Conservation (phyloP, 2,329 filamentous ascomycete species). For the Aspergillus sp. region DNA sequence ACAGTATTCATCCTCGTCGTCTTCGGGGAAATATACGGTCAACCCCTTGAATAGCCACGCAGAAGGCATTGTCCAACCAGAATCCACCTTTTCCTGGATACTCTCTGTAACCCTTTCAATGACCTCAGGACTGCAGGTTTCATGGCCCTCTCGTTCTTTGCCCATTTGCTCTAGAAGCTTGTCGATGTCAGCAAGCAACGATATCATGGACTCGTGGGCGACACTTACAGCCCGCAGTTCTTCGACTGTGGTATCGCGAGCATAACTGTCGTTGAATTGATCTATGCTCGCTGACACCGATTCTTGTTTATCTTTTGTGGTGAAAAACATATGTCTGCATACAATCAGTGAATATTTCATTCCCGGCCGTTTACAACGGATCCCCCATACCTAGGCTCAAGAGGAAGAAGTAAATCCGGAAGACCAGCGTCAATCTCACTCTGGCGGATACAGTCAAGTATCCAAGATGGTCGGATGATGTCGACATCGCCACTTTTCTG, state of each 20-base stretch:
- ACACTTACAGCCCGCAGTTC: conserved; percentile 56
- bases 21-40: conserved; percentile 44
- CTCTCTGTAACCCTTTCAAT: conserved; percentile 57
- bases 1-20: not conserved
- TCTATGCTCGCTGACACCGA: conserved; percentile 67
- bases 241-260: conserved; percentile 63
- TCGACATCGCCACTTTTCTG: conserved; percentile 70
- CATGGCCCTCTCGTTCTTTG: conserved; percentile 18
- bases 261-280: conserved; percentile 78
- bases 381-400: conserved; percentile 53
- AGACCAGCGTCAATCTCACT: conserved; percentile 55
- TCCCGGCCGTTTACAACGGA: conserved; percentile 33
- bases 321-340: conserved; percentile 69
- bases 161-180: conserved; percentile 46
- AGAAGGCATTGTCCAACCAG: conserved; percentile 32
- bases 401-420: conserved; percentile 62
- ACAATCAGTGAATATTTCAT: conserved; percentile 5
- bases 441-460: conserved; percentile 74
- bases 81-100: conserved; percentile 48
- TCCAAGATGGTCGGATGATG: conserved; percentile 78
- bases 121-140: conserved; percentile 51
- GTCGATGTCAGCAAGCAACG: conserved; percentile 1
- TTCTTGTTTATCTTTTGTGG: conserved; percentile 55
- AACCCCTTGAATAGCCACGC: conserved; percentile 53
- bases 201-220: not conserved